phyloP scores from a whole-genome alignment of 805 yeast genomes.

The Sugiyamaella smithiae region DNA sequence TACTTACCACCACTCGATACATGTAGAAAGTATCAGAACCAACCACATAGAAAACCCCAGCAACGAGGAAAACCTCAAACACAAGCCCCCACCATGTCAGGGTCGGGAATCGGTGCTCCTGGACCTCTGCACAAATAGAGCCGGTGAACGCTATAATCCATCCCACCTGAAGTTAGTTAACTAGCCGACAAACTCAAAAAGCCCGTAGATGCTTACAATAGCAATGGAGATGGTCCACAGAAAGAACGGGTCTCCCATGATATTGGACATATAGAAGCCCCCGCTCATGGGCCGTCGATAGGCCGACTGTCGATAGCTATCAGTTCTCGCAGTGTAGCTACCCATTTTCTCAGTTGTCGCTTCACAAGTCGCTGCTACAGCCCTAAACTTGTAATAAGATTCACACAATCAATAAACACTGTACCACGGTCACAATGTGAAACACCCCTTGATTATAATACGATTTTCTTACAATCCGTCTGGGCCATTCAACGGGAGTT shows the following conservation, averaged over 20 bases:
- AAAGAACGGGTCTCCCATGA: conserved; percentile 84
- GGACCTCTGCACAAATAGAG: conserved; percentile 51
- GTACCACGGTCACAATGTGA: too few species aligned
- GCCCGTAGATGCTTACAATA: conserved; percentile 25
- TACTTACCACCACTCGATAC: conserved; percentile 46
- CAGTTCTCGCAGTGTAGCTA: conserved; percentile 13
- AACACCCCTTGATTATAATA: too few species aligned
- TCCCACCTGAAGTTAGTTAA: conserved; percentile 45
- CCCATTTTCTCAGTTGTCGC: conserved; percentile 12
- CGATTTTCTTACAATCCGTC: too few species aligned
- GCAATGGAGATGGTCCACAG: conserved; percentile 75
- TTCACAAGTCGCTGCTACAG: background rate
- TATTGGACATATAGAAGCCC: conserved; percentile 18
- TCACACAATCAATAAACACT: too few species aligned
- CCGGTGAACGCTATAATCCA: conserved; percentile 92
- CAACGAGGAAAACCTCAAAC: conserved; percentile 63
- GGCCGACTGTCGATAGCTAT: conserved; percentile 14
- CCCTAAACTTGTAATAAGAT: too few species aligned
- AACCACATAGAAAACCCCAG: conserved; percentile 52
- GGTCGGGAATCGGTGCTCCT: conserved; percentile 56
- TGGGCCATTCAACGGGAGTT: too few species aligned
- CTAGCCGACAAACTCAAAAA: background rate
- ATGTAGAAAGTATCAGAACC: conserved; percentile 61
- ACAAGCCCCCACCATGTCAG: conserved; percentile 97
- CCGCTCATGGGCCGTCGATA: background rate